Percentiles rank a stretch among this genome's conserved stretches.
phyloP scores from a whole-genome alignment of 2,329 filamentous ascomycete genomes.

The Claviceps sp. region DNA sequence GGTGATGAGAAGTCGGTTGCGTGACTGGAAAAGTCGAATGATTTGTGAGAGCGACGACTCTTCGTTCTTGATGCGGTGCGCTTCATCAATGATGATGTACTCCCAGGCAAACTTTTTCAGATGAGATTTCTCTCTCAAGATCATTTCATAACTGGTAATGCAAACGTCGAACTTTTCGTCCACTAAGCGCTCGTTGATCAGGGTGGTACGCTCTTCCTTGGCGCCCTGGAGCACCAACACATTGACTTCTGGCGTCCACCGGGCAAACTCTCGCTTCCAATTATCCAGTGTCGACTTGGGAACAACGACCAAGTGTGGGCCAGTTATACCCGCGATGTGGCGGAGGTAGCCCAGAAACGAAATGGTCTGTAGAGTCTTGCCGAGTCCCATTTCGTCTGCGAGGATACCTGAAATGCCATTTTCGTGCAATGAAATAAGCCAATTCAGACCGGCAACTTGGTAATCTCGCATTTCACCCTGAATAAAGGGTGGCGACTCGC shows the following conservation, averaged over 20 bases:
- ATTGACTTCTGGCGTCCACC: conserved; percentile 92
- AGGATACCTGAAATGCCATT: conserved; percentile 98
- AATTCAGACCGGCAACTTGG: conserved; percentile 89
- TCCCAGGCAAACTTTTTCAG: conserved; percentile 98
- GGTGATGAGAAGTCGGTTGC: conserved; percentile 89
- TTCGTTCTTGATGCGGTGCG: conserved; percentile 98
- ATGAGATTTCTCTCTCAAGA: conserved; percentile 84
- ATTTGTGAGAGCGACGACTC: conserved; percentile 94
- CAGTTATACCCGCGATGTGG: conserved; percentile 77
- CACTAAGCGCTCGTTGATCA: conserved; percentile 85
- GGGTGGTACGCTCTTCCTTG: conserved; percentile 78
- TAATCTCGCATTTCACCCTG: conserved; percentile 90
- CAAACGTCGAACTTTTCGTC: conserved; percentile 96
- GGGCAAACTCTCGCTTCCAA: conserved; percentile 89
- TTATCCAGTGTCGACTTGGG: conserved; percentile 98
- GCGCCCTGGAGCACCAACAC: conserved; percentile 87
- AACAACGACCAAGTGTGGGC: conserved; percentile 82
- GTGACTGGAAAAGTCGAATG: conserved; percentile 88
- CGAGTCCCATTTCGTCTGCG: conserved; percentile 96
- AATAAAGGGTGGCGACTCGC: conserved; percentile 85
- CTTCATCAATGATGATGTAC: conserved; percentile 97
- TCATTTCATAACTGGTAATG: conserved; percentile 98
- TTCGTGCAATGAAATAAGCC: conserved; percentile 93
- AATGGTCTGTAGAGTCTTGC: conserved; percentile 95
- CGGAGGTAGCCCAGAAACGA: conserved; percentile 90